These are phyloP conservation scores for Mycena epipterygia DNA, from an alignment of 768 basidiomycete genomes.

Conservation along the genomic window DNA sequence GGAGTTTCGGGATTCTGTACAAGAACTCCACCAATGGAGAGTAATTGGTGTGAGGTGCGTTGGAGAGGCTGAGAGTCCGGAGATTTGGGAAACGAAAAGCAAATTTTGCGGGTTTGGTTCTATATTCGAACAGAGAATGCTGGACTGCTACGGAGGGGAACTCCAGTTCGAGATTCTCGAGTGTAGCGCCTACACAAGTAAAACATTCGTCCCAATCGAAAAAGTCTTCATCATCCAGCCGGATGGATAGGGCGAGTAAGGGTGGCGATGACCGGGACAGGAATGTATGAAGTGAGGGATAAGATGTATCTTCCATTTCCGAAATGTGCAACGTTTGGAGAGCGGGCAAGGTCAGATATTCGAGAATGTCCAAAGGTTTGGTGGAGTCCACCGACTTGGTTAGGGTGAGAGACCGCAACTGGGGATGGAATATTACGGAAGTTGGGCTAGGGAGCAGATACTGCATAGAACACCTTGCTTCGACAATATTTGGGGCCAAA, in stretches of 20 bases:
- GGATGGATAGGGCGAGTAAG: background rate
- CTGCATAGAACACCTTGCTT: background rate
- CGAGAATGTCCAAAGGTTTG: background rate
- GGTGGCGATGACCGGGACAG: background rate
- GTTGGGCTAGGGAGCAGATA: background rate
- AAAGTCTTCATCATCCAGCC: background rate
- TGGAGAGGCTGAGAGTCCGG: too few relatives aligned
- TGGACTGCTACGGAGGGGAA: background rate
- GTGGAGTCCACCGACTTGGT: background rate
- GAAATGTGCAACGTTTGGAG: constrained; percentile 2
- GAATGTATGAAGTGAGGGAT: background rate
- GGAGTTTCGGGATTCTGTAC: too few relatives aligned
- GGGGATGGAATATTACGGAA: background rate
- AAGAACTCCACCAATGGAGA: too few relatives aligned
- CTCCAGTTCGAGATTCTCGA: constrained; percentile 7
- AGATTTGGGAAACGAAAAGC: too few relatives aligned
- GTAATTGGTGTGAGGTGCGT: too few relatives aligned
- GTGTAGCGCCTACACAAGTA: background rate
- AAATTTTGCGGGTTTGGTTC: too few relatives aligned
- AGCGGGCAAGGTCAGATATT: background rate
- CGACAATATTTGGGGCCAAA: constrained; percentile 1
- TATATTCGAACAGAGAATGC: too few relatives aligned
- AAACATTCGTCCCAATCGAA: background rate
- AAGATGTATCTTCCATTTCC: background rate
- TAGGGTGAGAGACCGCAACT: background rate